Conservation (phyloP, 495 filamentous ascomycete genomes). For the Trichoderma gamsii region DNA sequence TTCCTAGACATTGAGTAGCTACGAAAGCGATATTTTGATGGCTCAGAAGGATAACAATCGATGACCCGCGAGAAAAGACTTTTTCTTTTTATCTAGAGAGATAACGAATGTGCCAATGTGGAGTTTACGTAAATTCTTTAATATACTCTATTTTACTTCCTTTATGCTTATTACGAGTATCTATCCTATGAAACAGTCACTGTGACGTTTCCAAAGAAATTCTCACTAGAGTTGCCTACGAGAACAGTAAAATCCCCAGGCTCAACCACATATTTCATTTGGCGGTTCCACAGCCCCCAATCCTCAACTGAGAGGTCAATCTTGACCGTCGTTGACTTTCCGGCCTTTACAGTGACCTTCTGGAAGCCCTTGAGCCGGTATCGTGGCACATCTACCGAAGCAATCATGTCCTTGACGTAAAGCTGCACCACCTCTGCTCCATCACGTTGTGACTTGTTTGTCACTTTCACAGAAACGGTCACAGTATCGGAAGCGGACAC, state of each 20-base stretch:
- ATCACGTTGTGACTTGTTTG: slow-evolving; percentile 48
- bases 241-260: slow-evolving; percentile 55
- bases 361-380: slow-evolving; percentile 60
- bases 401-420: slow-evolving; percentile 55
- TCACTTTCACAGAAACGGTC: slow-evolving; percentile 50
- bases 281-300: slow-evolving; percentile 54
- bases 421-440: slow-evolving; percentile 65
- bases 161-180: neutral
- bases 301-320: slow-evolving; percentile 47
- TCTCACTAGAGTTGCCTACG: slow-evolving; percentile 51
- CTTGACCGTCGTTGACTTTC: slow-evolving; percentile 50
- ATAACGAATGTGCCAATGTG: too few relatives aligned
- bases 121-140: too few relatives aligned
- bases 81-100: too few relatives aligned
- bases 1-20: too few relatives aligned
- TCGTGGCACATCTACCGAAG: slow-evolving; percentile 60
- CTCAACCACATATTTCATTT: slow-evolving; percentile 64
- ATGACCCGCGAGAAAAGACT: too few relatives aligned
- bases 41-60: too few relatives aligned
- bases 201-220: slow-evolving; percentile 50
- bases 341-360: slow-evolving; percentile 58
- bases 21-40: too few relatives aligned
- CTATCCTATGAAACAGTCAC: slow-evolving; percentile 37
- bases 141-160: neutral
- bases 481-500: slow-evolving; percentile 42